phyloP scores from a whole-genome alignment of 768 basidiomycete species.

The Trametes gibbosa region DNA sequence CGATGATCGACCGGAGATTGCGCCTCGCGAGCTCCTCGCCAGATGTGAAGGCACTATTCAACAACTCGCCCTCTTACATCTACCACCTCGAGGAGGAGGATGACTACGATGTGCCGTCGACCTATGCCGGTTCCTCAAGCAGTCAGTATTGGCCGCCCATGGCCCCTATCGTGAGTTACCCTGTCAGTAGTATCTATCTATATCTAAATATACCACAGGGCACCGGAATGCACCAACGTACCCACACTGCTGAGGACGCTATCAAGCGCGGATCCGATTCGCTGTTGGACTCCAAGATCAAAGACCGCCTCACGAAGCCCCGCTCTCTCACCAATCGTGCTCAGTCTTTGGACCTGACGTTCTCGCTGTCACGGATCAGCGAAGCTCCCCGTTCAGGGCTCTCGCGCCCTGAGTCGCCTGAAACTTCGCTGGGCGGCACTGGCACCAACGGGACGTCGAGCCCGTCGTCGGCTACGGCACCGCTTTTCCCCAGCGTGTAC shows the following conservation, averaged over 20 bases:
- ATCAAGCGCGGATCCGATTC: conserved; percentile 84
- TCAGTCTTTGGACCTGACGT: conserved; percentile 85
- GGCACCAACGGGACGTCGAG: conserved; percentile 77
- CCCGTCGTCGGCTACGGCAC: conserved; percentile 74
- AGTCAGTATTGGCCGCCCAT: conserved; percentile 77
- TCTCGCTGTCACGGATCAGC: conserved; percentile 78
- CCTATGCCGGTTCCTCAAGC: conserved; percentile 49
- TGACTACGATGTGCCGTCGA: conserved; percentile 47
- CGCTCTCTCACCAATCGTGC: conserved; percentile 84
- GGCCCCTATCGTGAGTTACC: conserved; percentile 64
- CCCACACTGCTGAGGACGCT: conserved; percentile 71
- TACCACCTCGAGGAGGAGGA: conserved; percentile 77
- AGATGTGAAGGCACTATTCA: conserved; percentile 94
- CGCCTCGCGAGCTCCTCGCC: conserved; percentile 88
- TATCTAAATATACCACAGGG: conserved; percentile 40
- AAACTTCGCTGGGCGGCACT: conserved; percentile 53
- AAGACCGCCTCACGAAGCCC: conserved; percentile 72
- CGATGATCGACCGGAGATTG: conserved; percentile 69
- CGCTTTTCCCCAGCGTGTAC: conserved; percentile 84
- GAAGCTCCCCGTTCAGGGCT: conserved; percentile 58
- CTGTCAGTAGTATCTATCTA: too few species aligned
- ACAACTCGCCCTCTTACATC: conserved; percentile 74
- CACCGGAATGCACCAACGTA: conserved; percentile 63
- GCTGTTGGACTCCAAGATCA: conserved; percentile 77
- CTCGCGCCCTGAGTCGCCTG: conserved; percentile 76